These are phyloP conservation scores for Adenanthera pavonina DNA, from an alignment of 306 rosid genomes.

Conservation along the genomic window DNA sequence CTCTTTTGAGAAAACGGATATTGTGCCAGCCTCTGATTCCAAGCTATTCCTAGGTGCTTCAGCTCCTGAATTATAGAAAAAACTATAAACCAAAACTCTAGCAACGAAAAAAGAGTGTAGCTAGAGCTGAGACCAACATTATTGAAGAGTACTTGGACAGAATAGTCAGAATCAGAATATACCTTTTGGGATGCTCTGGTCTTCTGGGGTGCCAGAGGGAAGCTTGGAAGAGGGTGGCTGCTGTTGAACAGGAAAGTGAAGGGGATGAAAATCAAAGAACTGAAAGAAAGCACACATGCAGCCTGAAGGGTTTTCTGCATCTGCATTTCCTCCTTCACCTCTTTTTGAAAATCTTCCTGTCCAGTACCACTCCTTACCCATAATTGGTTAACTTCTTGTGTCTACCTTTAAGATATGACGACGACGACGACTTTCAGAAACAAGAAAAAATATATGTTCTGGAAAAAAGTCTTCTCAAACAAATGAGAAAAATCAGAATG, in stretches of 20 bases:
- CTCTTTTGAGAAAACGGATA: slow-evolving; percentile 58
- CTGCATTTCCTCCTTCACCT: slow-evolving; percentile 38
- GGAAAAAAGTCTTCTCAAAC: slow-evolving; percentile 31
- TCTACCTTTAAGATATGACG: background rate
- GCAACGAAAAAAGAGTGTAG: background rate
- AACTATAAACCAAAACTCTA: slow-evolving; percentile 8
- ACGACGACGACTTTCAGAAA: slow-evolving; percentile 1
- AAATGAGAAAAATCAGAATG: slow-evolving; percentile 43
- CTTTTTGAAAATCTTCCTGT: slow-evolving; percentile 60
- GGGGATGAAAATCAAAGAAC: slow-evolving; percentile 83
- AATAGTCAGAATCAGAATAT: background rate
- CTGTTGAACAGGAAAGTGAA: slow-evolving; percentile 53
- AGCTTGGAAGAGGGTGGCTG: slow-evolving; percentile 52
- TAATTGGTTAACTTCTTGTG: slow-evolving; percentile 35
- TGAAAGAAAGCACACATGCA: slow-evolving; percentile 91
- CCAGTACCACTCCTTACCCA: slow-evolving; percentile 84
- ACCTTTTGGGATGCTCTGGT: slow-evolving; percentile 63
- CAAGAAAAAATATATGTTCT: slow-evolving; percentile 24
- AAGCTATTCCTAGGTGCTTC: slow-evolving; percentile 89
- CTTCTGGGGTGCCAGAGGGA: slow-evolving; percentile 34
- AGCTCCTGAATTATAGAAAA: slow-evolving; percentile 56
- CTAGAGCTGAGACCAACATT: background rate
- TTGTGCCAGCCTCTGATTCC: slow-evolving; percentile 69
- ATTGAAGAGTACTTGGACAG: background rate
- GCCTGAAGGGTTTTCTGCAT: slow-evolving; percentile 58